These are phyloP conservation scores for Nematodospora anomalae DNA, from an alignment of 1,139 yeast genomes.

Conservation along the genomic window DNA sequence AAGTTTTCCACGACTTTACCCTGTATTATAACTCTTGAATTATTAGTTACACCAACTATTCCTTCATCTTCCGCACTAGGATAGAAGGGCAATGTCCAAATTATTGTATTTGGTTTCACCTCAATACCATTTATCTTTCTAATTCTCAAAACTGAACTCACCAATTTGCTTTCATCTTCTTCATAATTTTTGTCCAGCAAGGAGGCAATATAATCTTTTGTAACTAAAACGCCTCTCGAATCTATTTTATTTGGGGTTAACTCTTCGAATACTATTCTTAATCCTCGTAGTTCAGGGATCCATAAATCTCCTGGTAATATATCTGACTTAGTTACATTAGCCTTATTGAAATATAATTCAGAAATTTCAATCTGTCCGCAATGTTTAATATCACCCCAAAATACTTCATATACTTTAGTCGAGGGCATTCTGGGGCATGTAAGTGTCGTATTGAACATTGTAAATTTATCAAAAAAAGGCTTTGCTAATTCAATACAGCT, in stretches of 20 bases:
- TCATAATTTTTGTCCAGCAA: conserved; percentile 9
- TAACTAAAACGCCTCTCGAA: conserved; percentile 23
- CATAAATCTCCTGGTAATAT: conserved; percentile 28
- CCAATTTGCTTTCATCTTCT: conserved; percentile 5
- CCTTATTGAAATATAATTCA: conserved; percentile 19
- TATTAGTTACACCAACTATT: conserved; percentile 21
- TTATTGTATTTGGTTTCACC: conserved; percentile 20
- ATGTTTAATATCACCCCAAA: conserved; percentile 34
- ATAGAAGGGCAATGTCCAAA: conserved; percentile 35
- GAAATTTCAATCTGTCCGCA: conserved; percentile 26
- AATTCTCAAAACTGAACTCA: conserved; percentile 26
- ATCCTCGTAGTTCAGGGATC: conserved; percentile 35
- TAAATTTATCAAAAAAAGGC: conserved; percentile 29
- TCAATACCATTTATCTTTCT: conserved; percentile 37
- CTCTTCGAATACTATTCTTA: conserved; percentile 41
- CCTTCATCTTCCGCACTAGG: conserved; percentile 13
- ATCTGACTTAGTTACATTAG: conserved; percentile 1
- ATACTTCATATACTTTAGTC: conserved; percentile 29
- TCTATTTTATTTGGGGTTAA: conserved; percentile 35
- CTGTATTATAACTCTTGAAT: conserved; percentile 31
- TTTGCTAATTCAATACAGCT: conserved; percentile 33
- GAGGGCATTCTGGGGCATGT: conserved; percentile 30
- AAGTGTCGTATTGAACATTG: conserved; percentile 23
- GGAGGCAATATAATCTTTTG: conserved; percentile 24
- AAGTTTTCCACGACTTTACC: conserved; percentile 40